A percentile compares a stretch with the other conserved stretches of the same genome.
phyloP scores from a whole-genome alignment of 495 filamentous ascomycete genomes.

The Ramalina peruviana region DNA sequence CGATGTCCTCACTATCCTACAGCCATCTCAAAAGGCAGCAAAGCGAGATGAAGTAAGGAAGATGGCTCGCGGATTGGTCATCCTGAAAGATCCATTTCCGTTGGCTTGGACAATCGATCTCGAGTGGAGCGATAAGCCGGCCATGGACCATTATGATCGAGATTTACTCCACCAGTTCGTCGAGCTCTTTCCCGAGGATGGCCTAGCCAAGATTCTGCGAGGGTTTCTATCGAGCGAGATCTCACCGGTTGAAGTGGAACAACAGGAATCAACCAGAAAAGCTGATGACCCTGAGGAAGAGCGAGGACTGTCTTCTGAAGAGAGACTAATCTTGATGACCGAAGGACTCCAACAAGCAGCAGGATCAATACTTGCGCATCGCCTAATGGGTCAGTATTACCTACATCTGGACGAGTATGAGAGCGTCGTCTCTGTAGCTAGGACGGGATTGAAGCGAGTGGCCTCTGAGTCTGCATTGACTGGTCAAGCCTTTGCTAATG shows the following conservation, averaged over 20 bases:
- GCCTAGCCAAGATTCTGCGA: conserved; percentile 63
- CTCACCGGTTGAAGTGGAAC: conserved; percentile 49
- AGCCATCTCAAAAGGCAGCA: conserved; percentile 44
- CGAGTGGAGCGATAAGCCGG: conserved; percentile 74
- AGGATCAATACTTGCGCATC: conserved; percentile 67
- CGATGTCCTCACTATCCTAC: conserved; percentile 56
- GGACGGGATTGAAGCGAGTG: conserved; percentile 51
- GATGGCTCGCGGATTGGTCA: conserved; percentile 79
- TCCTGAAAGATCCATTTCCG: conserved; percentile 83
- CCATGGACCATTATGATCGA: conserved; percentile 56
- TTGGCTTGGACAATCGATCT: conserved; percentile 82
- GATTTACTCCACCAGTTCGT: conserved; percentile 65
- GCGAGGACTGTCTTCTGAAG: conserved; percentile 45
- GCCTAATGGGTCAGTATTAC: conserved; percentile 76
- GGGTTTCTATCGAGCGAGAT: conserved; percentile 72
- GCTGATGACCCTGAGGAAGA: conserved; percentile 24
- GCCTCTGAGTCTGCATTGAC: conserved; percentile 45
- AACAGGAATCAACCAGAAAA: not conserved
- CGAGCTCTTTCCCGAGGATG: conserved; percentile 68
- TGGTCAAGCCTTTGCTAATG: conserved; percentile 51
- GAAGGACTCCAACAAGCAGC: conserved; percentile 62
- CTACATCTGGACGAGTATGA: conserved; percentile 77
- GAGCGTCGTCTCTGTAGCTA: conserved; percentile 61
- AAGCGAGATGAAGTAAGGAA: conserved; percentile 59
- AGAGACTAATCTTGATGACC: conserved; percentile 64